Conservation (phyloP, 192 early-diverging fungal genomes). For the Entophlyctis luteolus region DNA sequence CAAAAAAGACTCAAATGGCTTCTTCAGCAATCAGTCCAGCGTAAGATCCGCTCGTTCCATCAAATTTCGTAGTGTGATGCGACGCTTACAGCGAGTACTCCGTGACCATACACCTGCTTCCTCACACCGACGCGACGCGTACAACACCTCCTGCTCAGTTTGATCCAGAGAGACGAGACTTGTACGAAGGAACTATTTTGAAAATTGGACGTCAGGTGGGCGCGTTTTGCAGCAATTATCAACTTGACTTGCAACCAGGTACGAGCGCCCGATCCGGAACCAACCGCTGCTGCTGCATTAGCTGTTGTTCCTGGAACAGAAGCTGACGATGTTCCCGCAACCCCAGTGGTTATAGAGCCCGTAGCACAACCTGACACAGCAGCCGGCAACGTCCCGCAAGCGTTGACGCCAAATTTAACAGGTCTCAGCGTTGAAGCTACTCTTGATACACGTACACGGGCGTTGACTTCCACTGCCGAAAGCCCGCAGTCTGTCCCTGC, state of each 20-base stretch:
- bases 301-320: background rate
- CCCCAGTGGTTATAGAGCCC: constrained; percentile 11
- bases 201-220: constrained; percentile 28
- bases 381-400: background rate
- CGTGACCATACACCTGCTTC: constrained; percentile 20
- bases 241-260: background rate
- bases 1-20: too few species aligned
- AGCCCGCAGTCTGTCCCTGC: constrained; percentile 4
- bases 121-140: constrained; percentile 25
- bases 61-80: background rate
- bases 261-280: background rate
- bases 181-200: constrained; percentile 21
- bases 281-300: constrained; percentile 1
- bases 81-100: constrained; percentile 26
- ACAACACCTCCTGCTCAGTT: constrained; percentile 22
- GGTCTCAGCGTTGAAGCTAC: too few species aligned
- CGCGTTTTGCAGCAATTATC: too few species aligned
- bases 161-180: constrained; percentile 17
- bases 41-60: too few species aligned
- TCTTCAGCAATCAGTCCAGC: too few species aligned
- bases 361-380: background rate
- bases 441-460: background rate
- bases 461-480: constrained; percentile 20
- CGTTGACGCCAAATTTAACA: background rate
- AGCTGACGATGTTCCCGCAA: background rate